Evolutionary conservation across 257 asterid species (phyloP).

Genomic region (Solanum chmielewskii): DNA sequence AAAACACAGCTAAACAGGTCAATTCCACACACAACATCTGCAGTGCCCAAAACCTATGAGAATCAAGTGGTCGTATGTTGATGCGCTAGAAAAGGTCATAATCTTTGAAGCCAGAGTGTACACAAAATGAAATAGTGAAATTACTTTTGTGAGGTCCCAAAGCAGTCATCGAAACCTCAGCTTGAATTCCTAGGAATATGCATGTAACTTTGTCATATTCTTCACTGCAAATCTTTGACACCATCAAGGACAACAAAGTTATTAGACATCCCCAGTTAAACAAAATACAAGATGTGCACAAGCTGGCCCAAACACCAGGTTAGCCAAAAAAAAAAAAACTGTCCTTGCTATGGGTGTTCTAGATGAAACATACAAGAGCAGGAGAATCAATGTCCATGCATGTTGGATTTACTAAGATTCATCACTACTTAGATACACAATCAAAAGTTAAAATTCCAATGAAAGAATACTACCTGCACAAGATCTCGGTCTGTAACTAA

Average conservation of each 20-base stretch:
- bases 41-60: conserved; percentile 84
- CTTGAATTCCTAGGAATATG: conserved; percentile 68
- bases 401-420: neutral
- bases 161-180: conserved; percentile 68
- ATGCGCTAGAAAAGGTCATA: neutral
- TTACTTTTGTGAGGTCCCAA: conserved; percentile 88
- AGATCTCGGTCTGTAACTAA: conserved; percentile 81
- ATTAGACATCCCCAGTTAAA: neutral
- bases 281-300: neutral
- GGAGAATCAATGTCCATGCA: neutral
- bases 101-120: neutral
- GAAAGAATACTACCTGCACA: conserved; percentile 53
- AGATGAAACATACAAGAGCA: neutral
- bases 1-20: conserved; percentile 69
- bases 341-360: neutral
- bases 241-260: no score
- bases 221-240: no score
- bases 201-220: conserved; percentile 78
- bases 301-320: neutral
- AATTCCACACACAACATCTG: conserved; percentile 71
- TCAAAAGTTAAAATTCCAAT: neutral
- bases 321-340: no score
- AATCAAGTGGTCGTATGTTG: neutral
- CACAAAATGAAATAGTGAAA: conserved; percentile 1
- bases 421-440: neutral